A percentile compares a stretch with the other conserved stretches of the same genome.
phyloP scores from a whole-genome alignment of 768 basidiomycete genomes.

The Tulasnella sp. region DNA sequence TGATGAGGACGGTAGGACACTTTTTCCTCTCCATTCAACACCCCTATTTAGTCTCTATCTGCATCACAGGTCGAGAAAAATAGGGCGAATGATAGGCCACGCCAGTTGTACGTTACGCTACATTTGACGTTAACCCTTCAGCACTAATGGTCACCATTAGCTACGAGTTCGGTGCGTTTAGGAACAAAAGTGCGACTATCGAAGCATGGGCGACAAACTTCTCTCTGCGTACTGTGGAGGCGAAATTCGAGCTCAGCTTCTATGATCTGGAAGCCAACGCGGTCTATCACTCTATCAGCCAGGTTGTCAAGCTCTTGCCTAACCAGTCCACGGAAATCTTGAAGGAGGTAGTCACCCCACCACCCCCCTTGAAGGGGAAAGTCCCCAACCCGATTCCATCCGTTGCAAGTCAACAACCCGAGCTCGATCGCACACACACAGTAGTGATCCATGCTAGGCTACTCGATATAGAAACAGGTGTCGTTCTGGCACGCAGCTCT shows the following conservation, averaged over 20 bases:
- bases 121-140: background rate
- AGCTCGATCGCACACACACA: slow-evolving; percentile 20
- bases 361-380: slow-evolving; percentile 19
- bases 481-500: slow-evolving; percentile 25
- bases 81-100: slow-evolving; percentile 27
- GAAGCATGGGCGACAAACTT: slow-evolving; percentile 35
- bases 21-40: slow-evolving; percentile 16
- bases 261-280: slow-evolving; percentile 28
- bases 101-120: slow-evolving; percentile 21
- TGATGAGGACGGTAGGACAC: slow-evolving; percentile 27
- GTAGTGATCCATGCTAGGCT: slow-evolving; percentile 29
- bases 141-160: background rate
- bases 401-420: background rate
- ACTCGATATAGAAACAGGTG: slow-evolving; percentile 20
- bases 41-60: slow-evolving; percentile 19
- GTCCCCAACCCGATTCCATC: slow-evolving; percentile 18
- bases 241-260: slow-evolving; percentile 27
- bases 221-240: slow-evolving; percentile 21
- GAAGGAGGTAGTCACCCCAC: slow-evolving; percentile 24
- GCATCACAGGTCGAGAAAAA: slow-evolving; percentile 26
- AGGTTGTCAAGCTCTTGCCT: slow-evolving; percentile 24
- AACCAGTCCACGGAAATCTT: slow-evolving; percentile 35
- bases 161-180: slow-evolving; percentile 30
- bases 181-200: slow-evolving; percentile 22
- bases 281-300: slow-evolving; percentile 19